A percentile compares a stretch with the other conserved stretches of the same genome.
Evolutionary conservation across 495 filamentous ascomycete genomes (phyloP).

Genomic region (Aspergillus egyptiacus): DNA sequence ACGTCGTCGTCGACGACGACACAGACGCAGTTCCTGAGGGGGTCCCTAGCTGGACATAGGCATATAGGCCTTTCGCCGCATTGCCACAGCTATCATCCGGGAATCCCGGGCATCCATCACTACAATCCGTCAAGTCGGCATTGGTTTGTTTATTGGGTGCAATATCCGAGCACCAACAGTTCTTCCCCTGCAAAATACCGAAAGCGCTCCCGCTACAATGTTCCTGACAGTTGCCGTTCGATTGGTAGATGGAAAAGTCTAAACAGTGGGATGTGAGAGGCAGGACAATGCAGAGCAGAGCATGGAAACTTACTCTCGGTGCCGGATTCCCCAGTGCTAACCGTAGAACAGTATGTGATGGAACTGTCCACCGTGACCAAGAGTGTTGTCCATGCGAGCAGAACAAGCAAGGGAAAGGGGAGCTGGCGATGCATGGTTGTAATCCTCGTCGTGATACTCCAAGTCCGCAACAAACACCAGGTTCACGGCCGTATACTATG

Average conservation of each 20-base stretch:
- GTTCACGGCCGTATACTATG: background rate
- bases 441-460: background rate
- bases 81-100: constrained; percentile 59
- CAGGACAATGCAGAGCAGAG: background rate
- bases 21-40: constrained; percentile 34
- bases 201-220: constrained; percentile 60
- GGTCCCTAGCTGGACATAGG: constrained; percentile 43
- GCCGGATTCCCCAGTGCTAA: constrained; percentile 38
- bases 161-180: constrained; percentile 75
- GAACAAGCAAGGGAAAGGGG: constrained; percentile 19
- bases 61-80: constrained; percentile 46
- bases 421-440: constrained; percentile 16
- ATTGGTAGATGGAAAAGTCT: constrained; percentile 57
- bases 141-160: constrained; percentile 45
- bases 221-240: constrained; percentile 54
- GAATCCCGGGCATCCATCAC: constrained; percentile 59
- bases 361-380: constrained; percentile 2
- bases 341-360: constrained; percentile 38
- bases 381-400: constrained; percentile 17
- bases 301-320: constrained; percentile 23
- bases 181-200: constrained; percentile 55
- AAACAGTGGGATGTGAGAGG: constrained; percentile 12
- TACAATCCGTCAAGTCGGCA: constrained; percentile 42
- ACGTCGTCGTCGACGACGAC: constrained; percentile 23
- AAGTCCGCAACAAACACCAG: background rate